Evolutionary conservation across 345 rosid genomes (phyloP), one percentile per base, ranked within the genome.

Genomic region (Gossypium australe): DNA sequence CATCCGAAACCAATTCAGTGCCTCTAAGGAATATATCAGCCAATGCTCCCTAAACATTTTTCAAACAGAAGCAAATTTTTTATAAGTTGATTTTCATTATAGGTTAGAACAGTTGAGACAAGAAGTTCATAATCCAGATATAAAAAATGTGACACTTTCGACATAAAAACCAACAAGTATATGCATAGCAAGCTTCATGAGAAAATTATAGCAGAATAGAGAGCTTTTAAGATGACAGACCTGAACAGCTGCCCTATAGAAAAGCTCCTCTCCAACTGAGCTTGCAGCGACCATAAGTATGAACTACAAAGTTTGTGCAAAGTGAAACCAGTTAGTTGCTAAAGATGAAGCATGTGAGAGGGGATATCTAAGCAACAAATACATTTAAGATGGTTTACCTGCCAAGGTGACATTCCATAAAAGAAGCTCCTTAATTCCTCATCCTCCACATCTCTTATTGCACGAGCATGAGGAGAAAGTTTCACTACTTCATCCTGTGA

Each of bases 191-290:
- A 57, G 27, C 14, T 24, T 58, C 44, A 14, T 9, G 14, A 47
- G 59, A 13, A 59, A 12, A 45, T 59, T 41, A 41, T 57, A 72
- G 72, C 43, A 48, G 71, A 48, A 49, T 9, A 14, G 16, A 67
- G 20, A 68, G 47, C 22, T 48, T 48, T 25, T 4, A 24, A 9
- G 71, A 66, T 45, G 71, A 73, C 69, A 75, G 10, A 89, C 99
- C 99, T 95, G 99, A 64, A 95, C 90, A 55, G 99, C 98, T 67
- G 90, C 97, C 38, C 99, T 87, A 84, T 95, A 95, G 84, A 95
- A 95, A 77, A 95, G 98, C 87, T 95, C 99, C 86, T 95, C 99
- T 67, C 99, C 99, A 24, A 95, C 87, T 1, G 99, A 92, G 82
- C 99, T 95, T 13, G 99, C 99, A 53, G 88, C 82, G 0, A 95